Evolutionary conservation across 805 yeast genomes (phyloP).

Genomic region (Ogataea methanolica): DNA sequence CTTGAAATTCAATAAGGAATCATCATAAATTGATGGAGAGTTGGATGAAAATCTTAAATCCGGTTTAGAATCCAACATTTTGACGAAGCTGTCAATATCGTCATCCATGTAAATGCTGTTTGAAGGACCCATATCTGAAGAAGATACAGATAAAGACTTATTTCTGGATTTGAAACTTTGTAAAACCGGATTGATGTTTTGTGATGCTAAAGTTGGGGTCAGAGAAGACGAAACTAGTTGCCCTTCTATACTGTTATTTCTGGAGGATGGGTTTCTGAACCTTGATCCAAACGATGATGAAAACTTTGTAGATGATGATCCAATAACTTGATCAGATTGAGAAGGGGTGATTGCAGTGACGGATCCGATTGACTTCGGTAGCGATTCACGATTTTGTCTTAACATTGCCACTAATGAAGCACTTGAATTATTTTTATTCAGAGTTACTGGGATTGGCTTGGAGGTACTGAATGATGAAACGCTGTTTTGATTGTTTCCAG

Average conservation of each 20-base stretch:
- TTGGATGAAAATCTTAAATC: slow-evolving; percentile 29
- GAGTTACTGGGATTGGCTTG: slow-evolving; percentile 35
- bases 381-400: slow-evolving; percentile 33
- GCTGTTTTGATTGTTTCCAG: slow-evolving; percentile 7
- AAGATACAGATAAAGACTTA: slow-evolving; percentile 20
- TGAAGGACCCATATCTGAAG: slow-evolving; percentile 24
- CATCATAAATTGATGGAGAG: slow-evolving; percentile 23
- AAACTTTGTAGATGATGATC: slow-evolving; percentile 48
- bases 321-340: slow-evolving; percentile 2
- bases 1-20: slow-evolving; percentile 25
- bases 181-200: slow-evolving; percentile 14
- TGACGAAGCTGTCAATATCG: slow-evolving; percentile 31
- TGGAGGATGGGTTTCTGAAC: slow-evolving; percentile 21
- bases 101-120: slow-evolving; percentile 28
- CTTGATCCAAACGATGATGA: slow-evolving; percentile 73
- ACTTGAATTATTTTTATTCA: slow-evolving; percentile 44
- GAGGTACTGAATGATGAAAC: slow-evolving; percentile 21
- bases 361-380: slow-evolving; percentile 42
- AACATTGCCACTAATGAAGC: slow-evolving; percentile 51
- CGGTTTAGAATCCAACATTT: slow-evolving; percentile 33
- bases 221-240: slow-evolving; percentile 12
- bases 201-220: slow-evolving; percentile 5
- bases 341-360: not conserved
- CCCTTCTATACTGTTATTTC: slow-evolving; percentile 29
- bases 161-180: slow-evolving; percentile 23